These are phyloP conservation scores for Smithsoniella earleae DNA, from an alignment of 163 green algal genomes.

Conservation along the genomic window DNA sequence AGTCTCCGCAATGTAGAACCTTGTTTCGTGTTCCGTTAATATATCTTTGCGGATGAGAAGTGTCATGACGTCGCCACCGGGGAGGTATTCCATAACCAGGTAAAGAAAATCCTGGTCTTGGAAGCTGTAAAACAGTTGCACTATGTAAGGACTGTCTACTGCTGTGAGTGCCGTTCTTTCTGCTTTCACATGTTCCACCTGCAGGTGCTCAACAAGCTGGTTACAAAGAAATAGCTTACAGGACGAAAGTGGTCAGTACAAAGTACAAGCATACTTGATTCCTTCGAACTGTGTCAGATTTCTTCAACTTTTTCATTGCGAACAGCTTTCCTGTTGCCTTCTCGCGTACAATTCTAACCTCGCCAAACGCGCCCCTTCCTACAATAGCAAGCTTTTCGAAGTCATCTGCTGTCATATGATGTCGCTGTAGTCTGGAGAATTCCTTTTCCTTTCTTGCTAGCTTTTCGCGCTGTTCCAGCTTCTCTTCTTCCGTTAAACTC, in stretches of 20 bases:
- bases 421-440: conserved; percentile 69
- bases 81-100: conserved; percentile 97
- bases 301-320: conserved; percentile 97
- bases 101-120: conserved; percentile 92
- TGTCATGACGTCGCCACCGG: conserved; percentile 95
- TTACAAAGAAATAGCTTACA: no score
- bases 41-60: conserved; percentile 96
- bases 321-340: conserved; percentile 71
- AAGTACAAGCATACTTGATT: conserved; percentile 82
- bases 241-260: no score
- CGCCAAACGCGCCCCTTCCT: conserved; percentile 89
- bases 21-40: conserved; percentile 74
- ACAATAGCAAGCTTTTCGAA: conserved; percentile 97
- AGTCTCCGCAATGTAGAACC: conserved; percentile 78
- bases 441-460: conserved; percentile 73
- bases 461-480: conserved; percentile 47
- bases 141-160: conserved; percentile 78
- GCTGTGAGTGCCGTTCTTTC: conserved; percentile 92
- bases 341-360: conserved; percentile 84
- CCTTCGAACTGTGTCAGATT: conserved; percentile 88
- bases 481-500: conserved; percentile 50
- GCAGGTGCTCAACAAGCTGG: conserved; percentile 14
- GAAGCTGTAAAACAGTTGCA: conserved; percentile 94
- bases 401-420: conserved; percentile 73
- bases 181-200: conserved; percentile 93